These are phyloP conservation scores for Aspergillus quadricinctus DNA, from an alignment of 2,329 filamentous ascomycete genomes.

Conservation along the genomic window DNA sequence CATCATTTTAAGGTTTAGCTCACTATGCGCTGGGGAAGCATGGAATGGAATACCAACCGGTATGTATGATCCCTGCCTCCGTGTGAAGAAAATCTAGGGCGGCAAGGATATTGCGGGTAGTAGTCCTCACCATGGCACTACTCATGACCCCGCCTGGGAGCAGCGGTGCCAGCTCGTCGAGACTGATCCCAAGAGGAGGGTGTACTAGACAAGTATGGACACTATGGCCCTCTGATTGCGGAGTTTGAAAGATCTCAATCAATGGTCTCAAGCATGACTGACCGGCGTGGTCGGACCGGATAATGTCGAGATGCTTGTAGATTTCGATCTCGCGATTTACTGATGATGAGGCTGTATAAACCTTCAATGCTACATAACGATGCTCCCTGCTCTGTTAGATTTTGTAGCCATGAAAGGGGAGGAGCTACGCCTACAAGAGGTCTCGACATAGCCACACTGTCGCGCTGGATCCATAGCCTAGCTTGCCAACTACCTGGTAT, in stretches of 20 bases:
- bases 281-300: too few relatives aligned
- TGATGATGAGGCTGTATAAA: too few relatives aligned
- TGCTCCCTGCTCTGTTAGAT: constrained; percentile 6
- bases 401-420: not conserved
- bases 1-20: not conserved
- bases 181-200: constrained; percentile 22
- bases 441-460: constrained; percentile 6
- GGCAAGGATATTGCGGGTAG: constrained; percentile 17
- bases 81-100: constrained; percentile 29
- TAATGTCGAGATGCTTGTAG: too few relatives aligned
- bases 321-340: too few relatives aligned
- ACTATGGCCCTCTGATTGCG: constrained; percentile 13
- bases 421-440: not conserved
- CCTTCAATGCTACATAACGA: too few relatives aligned
- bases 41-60: constrained; percentile 11
- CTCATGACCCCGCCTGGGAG: constrained; percentile 16
- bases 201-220: constrained; percentile 26
- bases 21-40: not conserved
- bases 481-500: constrained; percentile 10
- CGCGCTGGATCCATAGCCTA: constrained; percentile 8
- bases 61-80: constrained; percentile 22
- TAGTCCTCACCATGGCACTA: constrained; percentile 18
- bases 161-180: constrained; percentile 14
- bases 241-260: constrained; percentile 23
- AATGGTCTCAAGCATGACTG: not conserved